Base-by-base conservation (phyloP, 306 rosid genomes). In the Malus sylvestris region DNA sequence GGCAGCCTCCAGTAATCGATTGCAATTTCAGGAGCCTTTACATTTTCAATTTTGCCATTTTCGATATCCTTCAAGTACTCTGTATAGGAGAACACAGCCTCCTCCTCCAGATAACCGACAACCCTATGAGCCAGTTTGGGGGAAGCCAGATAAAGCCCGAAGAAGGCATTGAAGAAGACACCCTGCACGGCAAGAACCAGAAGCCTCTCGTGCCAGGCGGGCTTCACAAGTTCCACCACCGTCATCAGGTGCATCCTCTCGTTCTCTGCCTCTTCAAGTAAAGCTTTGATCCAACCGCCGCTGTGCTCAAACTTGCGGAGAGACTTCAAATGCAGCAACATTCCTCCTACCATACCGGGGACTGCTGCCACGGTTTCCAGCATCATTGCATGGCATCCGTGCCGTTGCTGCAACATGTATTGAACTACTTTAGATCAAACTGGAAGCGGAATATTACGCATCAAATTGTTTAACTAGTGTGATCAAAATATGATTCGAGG, bases 201-300 rank as follows among this genome's bases (percentile, higher is more conserved):
- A 1, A 91, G 79, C 82, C 89, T 80, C 79, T 91, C 97, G 33
- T 91, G 86, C 97, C 97, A 91, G 5, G 14, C 83, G 0, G 97
- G 97, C 59, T 88, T 84, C 83, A 88, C 97, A 1, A 92, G 88
- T 80, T 92, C 96, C 69, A 72, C 79, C 85, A 92, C 86, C 0
- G 97, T 89, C 97, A 92, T 92, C 14, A 92, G 75, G 86, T 92
- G 97, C 97, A 92, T 92, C 75, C 97, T 86, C 81, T 89, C 97
- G 58, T 92, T 92, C 83, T 92, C 96, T 25, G 97, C 97, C 76
- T 92, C 97, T 72, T 92, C 97, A 5, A 89, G 93, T 70, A 92
- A 40, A 4, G 97, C 93, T 71, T 92, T 92, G 84, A 92, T 76
- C 97, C 97, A 91, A 14, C 97, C 93, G 0, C 93, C 93, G 13